These are phyloP conservation scores for Erysiphe neolycopersici DNA, from an alignment of 2,329 filamentous ascomycete species.

Conservation along the genomic window DNA sequence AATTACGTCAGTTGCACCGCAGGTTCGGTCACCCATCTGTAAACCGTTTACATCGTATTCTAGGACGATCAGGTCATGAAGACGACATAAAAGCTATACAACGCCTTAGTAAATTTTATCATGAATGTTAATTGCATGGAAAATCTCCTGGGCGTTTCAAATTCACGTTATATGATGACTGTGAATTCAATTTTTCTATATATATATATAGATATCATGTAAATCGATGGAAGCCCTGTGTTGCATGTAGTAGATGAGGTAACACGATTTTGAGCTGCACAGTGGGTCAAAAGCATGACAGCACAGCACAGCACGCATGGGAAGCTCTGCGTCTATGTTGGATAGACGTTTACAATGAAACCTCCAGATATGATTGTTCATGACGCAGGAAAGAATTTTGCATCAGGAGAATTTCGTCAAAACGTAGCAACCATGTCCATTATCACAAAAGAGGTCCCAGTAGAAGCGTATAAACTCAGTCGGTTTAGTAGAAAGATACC, in stretches of 20 bases:
- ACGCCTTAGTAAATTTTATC: too few species aligned
- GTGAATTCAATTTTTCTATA: slow-evolving; percentile 1
- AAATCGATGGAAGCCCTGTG: background rate
- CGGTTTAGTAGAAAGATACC: background rate
- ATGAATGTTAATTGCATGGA: background rate
- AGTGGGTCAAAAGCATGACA: background rate
- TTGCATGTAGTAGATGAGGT: slow-evolving; percentile 1
- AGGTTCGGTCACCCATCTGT: too few species aligned
- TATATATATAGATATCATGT: background rate
- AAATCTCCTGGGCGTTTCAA: background rate
- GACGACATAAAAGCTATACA: too few species aligned
- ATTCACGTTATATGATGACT: background rate
- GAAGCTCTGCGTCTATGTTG: background rate
- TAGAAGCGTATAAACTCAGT: background rate
- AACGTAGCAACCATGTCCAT: background rate
- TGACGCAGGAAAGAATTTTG: slow-evolving; percentile 1
- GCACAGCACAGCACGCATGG: background rate
- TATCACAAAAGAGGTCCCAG: background rate
- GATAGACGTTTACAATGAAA: slow-evolving; percentile 1
- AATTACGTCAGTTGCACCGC: too few species aligned
- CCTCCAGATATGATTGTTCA: slow-evolving; percentile 1
- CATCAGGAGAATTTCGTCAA: slow-evolving; percentile 1
- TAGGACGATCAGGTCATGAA: too few species aligned
- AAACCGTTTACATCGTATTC: too few species aligned
- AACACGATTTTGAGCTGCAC: slow-evolving; percentile 1